Evolutionary conservation across 768 basidiomycete genomes (phyloP).

Genomic region (Tricholoma furcatifolium): DNA sequence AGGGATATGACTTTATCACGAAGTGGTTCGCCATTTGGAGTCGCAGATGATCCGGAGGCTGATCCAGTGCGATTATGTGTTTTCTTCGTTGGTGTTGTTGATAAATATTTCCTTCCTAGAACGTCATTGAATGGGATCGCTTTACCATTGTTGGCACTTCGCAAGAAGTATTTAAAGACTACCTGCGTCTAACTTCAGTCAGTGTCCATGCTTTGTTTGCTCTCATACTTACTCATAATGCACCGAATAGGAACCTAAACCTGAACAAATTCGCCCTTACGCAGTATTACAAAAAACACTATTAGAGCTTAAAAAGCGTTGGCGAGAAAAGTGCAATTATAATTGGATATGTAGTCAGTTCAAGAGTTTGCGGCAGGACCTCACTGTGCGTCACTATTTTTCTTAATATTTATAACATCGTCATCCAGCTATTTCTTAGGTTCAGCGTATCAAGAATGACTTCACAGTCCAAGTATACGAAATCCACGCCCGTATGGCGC

Average conservation of each 20-base stretch:
- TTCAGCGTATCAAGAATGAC: slow-evolving; percentile 98
- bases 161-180: slow-evolving; percentile 90
- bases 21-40: slow-evolving; percentile 47
- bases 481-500: slow-evolving; percentile 95
- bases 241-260: slow-evolving; percentile 83
- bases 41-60: slow-evolving; percentile 67
- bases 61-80: slow-evolving; percentile 55
- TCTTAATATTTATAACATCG: slow-evolving; percentile 21
- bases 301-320: slow-evolving; percentile 80
- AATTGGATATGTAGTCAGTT: slow-evolving; percentile 97
- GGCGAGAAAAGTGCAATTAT: slow-evolving; percentile 77
- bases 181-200: slow-evolving; percentile 90
- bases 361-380: slow-evolving; percentile 95
- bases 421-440: slow-evolving; percentile 47
- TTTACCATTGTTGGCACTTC: slow-evolving; percentile 94
- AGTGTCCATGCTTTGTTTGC: slow-evolving; percentile 17
- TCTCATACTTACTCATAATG: not conserved
- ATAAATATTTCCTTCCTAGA: slow-evolving; percentile 46
- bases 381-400: slow-evolving; percentile 69
- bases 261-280: slow-evolving; percentile 91
- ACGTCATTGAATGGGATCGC: slow-evolving; percentile 95
- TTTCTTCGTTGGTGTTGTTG: slow-evolving; percentile 1
- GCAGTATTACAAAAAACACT: slow-evolving; percentile 82
- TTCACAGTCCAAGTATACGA: slow-evolving; percentile 98
- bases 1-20: slow-evolving; percentile 45